These are phyloP conservation scores for Ganoderma meredithae DNA, from an alignment of 1,284 basidiomycete genomes.

Conservation along the genomic window DNA sequence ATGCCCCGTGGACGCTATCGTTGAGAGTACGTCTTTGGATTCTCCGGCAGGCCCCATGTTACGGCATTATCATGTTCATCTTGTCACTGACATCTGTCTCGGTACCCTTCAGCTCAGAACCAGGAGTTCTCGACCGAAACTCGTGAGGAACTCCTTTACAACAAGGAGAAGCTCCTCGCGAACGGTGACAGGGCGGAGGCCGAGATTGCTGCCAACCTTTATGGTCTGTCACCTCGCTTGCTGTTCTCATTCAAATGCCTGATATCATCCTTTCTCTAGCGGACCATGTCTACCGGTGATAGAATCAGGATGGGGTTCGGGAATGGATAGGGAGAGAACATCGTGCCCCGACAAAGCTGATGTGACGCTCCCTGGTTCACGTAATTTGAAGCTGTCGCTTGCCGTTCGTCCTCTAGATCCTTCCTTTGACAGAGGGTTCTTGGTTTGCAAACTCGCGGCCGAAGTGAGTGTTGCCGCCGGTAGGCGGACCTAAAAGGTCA, in stretches of 20 bases:
- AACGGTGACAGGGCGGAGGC: slow-evolving; percentile 97
- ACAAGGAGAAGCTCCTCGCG: slow-evolving; percentile 96
- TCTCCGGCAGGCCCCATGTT: slow-evolving; percentile 18
- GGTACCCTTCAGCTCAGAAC: slow-evolving; percentile 73
- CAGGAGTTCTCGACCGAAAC: slow-evolving; percentile 97
- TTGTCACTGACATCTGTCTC: slow-evolving; percentile 10
- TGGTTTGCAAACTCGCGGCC: slow-evolving; percentile 29
- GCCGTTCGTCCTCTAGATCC: slow-evolving; percentile 14
- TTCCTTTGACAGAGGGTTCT: slow-evolving; percentile 19
- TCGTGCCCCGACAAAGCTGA: slow-evolving; percentile 36
- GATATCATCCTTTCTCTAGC: slow-evolving; percentile 45
- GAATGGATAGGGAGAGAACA: slow-evolving; percentile 26
- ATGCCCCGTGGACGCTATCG: slow-evolving; percentile 99
- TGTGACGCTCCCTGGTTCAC: slow-evolving; percentile 29
- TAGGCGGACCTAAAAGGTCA: slow-evolving; percentile 23
- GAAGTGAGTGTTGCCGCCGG: slow-evolving; percentile 25
- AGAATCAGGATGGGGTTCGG: slow-evolving; percentile 23
- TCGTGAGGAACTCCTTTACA: slow-evolving; percentile 97
- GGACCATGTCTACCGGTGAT: slow-evolving; percentile 70
- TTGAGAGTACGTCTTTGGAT: slow-evolving; percentile 82
- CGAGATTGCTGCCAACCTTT: slow-evolving; percentile 94
- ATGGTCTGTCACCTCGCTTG: slow-evolving; percentile 58
- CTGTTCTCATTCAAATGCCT: slow-evolving; percentile 30
- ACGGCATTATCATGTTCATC: slow-evolving; percentile 14
- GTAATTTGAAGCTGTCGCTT: slow-evolving; percentile 30